These are phyloP conservation scores for Cercospora janseana DNA, from an alignment of 2,329 filamentous ascomycete species.

Conservation along the genomic window DNA sequence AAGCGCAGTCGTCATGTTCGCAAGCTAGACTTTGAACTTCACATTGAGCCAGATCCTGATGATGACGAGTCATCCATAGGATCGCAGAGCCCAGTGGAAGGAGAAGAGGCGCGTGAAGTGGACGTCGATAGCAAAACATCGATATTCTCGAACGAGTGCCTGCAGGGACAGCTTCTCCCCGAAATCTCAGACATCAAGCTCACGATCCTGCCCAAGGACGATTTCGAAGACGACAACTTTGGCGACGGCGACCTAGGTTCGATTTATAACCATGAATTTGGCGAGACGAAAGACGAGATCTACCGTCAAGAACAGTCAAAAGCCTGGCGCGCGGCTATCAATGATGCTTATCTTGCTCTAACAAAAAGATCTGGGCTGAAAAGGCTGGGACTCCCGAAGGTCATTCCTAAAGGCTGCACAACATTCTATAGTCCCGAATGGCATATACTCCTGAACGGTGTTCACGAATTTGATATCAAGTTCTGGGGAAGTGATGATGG, in stretches of 20 bases:
- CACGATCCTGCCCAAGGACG: not conserved
- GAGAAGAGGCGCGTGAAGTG: too few relatives aligned
- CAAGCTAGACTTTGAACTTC: conserved; percentile 7
- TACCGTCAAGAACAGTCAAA: not conserved
- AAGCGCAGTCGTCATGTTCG: conserved; percentile 10
- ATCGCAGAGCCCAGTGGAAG: not conserved
- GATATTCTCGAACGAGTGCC: not conserved
- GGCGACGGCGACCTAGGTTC: not conserved
- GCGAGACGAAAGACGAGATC: conserved; percentile 1
- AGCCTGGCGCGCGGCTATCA: conserved; percentile 7
- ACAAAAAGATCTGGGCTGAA: not conserved
- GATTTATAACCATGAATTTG: conserved; percentile 5
- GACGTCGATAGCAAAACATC: not conserved
- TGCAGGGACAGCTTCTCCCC: conserved; percentile 1
- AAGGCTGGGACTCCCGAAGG: not conserved
- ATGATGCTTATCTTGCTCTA: conserved; percentile 12
- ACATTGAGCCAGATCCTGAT: conserved; percentile 1
- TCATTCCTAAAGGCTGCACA: conserved; percentile 7
- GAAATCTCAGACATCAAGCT: not conserved
- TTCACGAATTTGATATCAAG: conserved; percentile 2
- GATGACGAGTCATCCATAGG: not conserved
- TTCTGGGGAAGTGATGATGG: conserved; percentile 13
- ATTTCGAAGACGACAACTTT: conserved; percentile 2
- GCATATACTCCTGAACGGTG: not conserved
- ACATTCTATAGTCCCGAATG: conserved; percentile 2